These are phyloP conservation scores for Stylosanthes scabra DNA, from an alignment of 331 rosid genomes.

Conservation along the genomic window DNA sequence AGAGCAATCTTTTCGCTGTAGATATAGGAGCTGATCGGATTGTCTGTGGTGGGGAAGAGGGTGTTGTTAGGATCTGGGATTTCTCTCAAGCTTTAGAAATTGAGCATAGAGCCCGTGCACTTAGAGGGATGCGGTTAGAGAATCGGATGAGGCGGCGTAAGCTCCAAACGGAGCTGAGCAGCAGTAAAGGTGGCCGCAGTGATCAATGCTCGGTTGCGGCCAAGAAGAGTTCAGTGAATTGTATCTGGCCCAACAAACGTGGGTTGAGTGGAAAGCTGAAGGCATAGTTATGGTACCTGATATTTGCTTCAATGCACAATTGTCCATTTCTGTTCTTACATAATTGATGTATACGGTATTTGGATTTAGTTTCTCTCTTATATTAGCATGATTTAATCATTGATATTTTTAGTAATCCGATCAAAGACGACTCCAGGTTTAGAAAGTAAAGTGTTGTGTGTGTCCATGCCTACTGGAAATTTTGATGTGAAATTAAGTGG, in stretches of 20 bases:
- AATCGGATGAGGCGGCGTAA: constrained; percentile 81
- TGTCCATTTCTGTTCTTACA: constrained; percentile 12
- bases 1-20: constrained; percentile 75
- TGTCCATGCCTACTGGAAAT: too few relatives aligned
- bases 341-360: constrained; percentile 31
- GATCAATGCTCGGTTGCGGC: constrained; percentile 89
- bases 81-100: constrained; percentile 87
- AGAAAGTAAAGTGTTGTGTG: too few relatives aligned
- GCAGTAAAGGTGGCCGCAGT: constrained; percentile 58
- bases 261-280: constrained; percentile 74
- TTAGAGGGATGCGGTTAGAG: constrained; percentile 75
- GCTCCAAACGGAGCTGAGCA: constrained; percentile 64
- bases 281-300: constrained; percentile 51
- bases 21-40: constrained; percentile 86
- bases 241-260: constrained; percentile 72
- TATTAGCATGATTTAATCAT: constrained; percentile 24
- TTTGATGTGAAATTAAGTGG: too few relatives aligned
- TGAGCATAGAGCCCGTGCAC: constrained; percentile 66
- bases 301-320: constrained; percentile 30
- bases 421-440: neutral
- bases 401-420: constrained; percentile 6
- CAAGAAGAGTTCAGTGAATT: constrained; percentile 68
- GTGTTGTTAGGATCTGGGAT: constrained; percentile 91
- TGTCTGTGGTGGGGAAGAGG: constrained; percentile 94
- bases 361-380: constrained; percentile 15